Base-by-base conservation (phyloP, 257 asterid genomes). In the Solanum acaule region DNA sequence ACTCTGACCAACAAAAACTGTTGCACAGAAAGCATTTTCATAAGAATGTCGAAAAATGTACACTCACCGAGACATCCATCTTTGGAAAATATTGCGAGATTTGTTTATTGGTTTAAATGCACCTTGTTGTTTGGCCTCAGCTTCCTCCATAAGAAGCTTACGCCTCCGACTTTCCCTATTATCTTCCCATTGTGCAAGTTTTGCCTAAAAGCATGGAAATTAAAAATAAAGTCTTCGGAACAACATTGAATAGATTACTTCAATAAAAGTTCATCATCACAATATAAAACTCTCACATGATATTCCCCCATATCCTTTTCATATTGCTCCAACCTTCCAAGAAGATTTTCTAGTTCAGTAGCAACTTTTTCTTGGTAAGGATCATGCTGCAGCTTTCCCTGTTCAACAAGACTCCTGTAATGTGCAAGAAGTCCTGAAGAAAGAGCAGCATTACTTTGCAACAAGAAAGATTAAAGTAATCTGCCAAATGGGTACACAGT, bases 221-320 rank as follows among this genome's bases (percentile, higher is more conserved):
- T 86, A 87, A 52, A 34, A 87, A 27, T 37, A 34, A 90, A 67
- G 87, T 44, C 86, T 83, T 85, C 84, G 89, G 70, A 71, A 78
- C 79, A 88, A 40, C 88, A 88, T 5, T 81, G 15, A 67, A 56
- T 25, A 14, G 34, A 83, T 42, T 18, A 78, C 37, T 34, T 86
- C 63, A 71, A 78, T 34, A 73, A 72, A 85, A 85, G 76, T 87
- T 37, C 73, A 67, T 42, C 86, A 82, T 87, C 68, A 86, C 38
- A 6, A 59, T 83, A 44, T 49, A 27, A 56, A 90, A 88, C 82
- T 88, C 93, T 73, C 90, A 95, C 98, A 56, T 95, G 98, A 91
- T 94, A 97, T 90, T 93, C 94, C 93, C 93, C 92, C 99, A 97
- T 95, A 85, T 97, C 98, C 91, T 92, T 94, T 94, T 96, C 99